phyloP scores from a whole-genome alignment of 2,329 filamentous ascomycete genomes.

The Nothomitra cinnamomea region DNA sequence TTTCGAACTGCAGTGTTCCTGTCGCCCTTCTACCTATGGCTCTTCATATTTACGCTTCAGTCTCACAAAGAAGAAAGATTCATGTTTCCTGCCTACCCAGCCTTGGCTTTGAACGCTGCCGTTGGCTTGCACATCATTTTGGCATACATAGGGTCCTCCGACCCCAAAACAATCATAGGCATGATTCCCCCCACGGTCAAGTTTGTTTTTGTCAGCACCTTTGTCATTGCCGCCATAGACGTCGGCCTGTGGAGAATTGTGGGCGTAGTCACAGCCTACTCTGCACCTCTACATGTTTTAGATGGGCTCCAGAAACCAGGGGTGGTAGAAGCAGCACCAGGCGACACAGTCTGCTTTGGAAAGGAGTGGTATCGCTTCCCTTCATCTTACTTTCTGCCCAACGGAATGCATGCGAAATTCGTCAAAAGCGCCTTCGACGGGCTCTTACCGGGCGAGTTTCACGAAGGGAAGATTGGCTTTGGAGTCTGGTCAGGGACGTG shows the following conservation, averaged over 20 bases:
- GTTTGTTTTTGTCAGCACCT: slow-evolving; percentile 38
- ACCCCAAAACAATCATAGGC: slow-evolving; percentile 26
- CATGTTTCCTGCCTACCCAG: slow-evolving; percentile 94
- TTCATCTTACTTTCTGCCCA: slow-evolving; percentile 76
- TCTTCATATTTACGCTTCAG: slow-evolving; percentile 77
- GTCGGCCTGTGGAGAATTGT: slow-evolving; percentile 55
- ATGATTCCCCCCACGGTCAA: slow-evolving; percentile 64
- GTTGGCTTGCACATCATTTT: slow-evolving; percentile 69
- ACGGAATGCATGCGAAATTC: slow-evolving; percentile 74
- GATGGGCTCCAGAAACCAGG: slow-evolving; percentile 18
- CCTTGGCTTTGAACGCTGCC: slow-evolving; percentile 75
- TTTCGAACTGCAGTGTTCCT: slow-evolving; percentile 64
- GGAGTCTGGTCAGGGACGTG: slow-evolving; percentile 73
- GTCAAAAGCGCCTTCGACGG: slow-evolving; percentile 81
- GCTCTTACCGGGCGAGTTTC: slow-evolving; percentile 78
- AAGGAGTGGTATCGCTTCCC: slow-evolving; percentile 99
- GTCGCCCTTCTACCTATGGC: slow-evolving; percentile 84
- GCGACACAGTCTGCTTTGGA: slow-evolving; percentile 67
- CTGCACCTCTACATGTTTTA: slow-evolving; percentile 55
- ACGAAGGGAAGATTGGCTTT: slow-evolving; percentile 50
- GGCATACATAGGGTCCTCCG: slow-evolving; percentile 27
- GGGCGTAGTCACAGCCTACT: slow-evolving; percentile 67
- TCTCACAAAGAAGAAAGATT: slow-evolving; percentile 97
- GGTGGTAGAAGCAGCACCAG: slow-evolving; percentile 21
- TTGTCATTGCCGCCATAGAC: slow-evolving; percentile 46